Base-by-base conservation (phyloP, 1,284 basidiomycete species). In the Puccinia horiana region DNA sequence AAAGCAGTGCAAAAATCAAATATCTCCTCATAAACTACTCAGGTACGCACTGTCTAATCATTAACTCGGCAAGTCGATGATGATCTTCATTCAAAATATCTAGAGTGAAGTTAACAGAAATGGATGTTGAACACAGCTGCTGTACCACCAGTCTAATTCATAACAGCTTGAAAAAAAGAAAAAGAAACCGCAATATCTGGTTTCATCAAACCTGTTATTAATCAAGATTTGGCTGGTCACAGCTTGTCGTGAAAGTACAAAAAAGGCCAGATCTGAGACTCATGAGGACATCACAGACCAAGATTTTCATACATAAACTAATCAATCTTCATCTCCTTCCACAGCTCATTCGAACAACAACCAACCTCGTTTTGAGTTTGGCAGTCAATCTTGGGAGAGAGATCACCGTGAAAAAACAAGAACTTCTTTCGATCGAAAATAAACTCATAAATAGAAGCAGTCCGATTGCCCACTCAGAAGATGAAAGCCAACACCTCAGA, bases 201-300 rank as follows among this genome's bases (percentile, higher is more conserved):
- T 61, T 20, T 14, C 18, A 26, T 26, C 32, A 35, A 23, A 69
- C 26, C 6, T 37, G 37, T 16, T 23, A 12, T 18, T 61, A 56
- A 76, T 29, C 26, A 40, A 35, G 37, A 61, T 23, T 54, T 54
- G 16, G 44, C 9, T 47, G n/a, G 32, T 61, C 37, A n/a, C 3
- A 42, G 18, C n/a, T 44, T 42, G 52, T 74, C 32, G 49, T 65
- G 58, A 61, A 52, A 80, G 32, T 35, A 5, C 4, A 79, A 65
- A 74, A 72, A 72, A 80, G 79, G 79, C 79, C 79, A 81, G 79
- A 81, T 74, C 79, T 81, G 79, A 81, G 69, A 72, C 29, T 29
- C n/a, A n/a, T n/a, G n/a, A n/a, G 49, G 14, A 23, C 12, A 52
- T 23, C 23, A 12, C 49, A 52, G 14, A 52, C 23, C 49, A 12